Percentiles rank a stretch among this genome's conserved stretches.
phyloP scores from a whole-genome alignment of 495 filamentous ascomycete species.

The Tuber aestivum region DNA sequence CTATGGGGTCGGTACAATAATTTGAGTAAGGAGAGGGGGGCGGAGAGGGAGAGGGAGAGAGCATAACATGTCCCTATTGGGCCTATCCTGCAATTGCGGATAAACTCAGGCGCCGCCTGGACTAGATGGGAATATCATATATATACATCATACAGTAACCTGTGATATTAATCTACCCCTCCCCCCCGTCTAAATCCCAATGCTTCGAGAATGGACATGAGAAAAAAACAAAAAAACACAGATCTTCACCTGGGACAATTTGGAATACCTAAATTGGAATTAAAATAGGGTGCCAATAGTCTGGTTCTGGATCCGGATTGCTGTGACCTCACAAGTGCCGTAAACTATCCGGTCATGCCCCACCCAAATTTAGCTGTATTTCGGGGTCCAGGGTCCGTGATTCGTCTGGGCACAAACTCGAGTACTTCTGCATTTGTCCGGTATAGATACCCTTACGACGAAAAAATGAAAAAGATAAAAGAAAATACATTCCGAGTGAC shows the following conservation, averaged over 20 bases:
- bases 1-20: not conserved
- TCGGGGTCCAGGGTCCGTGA: not conserved
- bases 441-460: not conserved
- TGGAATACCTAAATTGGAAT: not conserved
- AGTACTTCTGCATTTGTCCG: not conserved
- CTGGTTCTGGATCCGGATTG: too few relatives aligned
- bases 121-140: not conserved
- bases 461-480: not conserved
- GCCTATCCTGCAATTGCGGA: not conserved
- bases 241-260: not conserved
- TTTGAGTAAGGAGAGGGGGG: not conserved
- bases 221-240: not conserved
- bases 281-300: not conserved
- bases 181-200: not conserved
- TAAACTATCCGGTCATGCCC: not conserved
- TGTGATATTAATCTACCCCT: not conserved
- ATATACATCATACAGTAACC: not conserved
- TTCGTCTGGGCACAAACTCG: too few relatives aligned
- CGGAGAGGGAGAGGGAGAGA: not conserved
- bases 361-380: not conserved
- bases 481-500: not conserved
- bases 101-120: not conserved
- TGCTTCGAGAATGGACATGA: not conserved
- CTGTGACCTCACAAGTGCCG: too few relatives aligned
- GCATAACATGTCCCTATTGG: not conserved